Conservation (phyloP, 768 basidiomycete genomes). For the Mycena olivaceomarginata region DNA sequence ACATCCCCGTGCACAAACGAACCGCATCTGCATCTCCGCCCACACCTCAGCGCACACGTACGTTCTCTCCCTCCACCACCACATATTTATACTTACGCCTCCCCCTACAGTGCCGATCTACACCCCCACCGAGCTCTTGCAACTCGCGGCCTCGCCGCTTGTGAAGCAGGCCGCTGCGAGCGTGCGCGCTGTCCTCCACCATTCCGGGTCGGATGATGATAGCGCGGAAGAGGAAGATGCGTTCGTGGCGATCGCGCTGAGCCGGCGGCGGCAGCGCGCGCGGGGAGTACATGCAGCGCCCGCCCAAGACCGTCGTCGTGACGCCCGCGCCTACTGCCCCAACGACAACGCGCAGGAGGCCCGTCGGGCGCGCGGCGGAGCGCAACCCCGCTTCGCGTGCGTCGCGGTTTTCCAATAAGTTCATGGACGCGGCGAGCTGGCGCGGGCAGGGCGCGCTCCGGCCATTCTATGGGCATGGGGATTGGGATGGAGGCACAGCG, state of each 20-base stretch:
- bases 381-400: conserved; percentile 15
- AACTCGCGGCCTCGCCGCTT: conserved; percentile 34
- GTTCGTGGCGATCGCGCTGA: conserved; percentile 22
- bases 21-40: neutral
- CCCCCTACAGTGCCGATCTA: conserved; percentile 27
- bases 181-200: conserved; percentile 11
- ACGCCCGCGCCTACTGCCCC: neutral
- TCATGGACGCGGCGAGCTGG: conserved; percentile 37
- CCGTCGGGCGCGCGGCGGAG: conserved; percentile 22
- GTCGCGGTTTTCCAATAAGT: conserved; percentile 12
- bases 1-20: conserved; percentile 40
- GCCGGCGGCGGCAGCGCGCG: conserved; percentile 24
- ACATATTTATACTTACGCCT: neutral
- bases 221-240: conserved; percentile 13
- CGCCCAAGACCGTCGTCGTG: neutral
- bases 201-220: no score
- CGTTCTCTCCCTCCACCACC: neutral
- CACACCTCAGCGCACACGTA: conserved; percentile 21
- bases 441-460: neutral
- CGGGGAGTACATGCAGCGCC: conserved; percentile 30
- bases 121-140: conserved; percentile 28
- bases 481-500: no score
- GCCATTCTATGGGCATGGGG: no score
- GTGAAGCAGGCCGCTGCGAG: neutral
- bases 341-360: conserved; percentile 6